These are phyloP conservation scores for Akanthomyces muscarius DNA, from an alignment of 2,329 filamentous ascomycete species.

Conservation along the genomic window DNA sequence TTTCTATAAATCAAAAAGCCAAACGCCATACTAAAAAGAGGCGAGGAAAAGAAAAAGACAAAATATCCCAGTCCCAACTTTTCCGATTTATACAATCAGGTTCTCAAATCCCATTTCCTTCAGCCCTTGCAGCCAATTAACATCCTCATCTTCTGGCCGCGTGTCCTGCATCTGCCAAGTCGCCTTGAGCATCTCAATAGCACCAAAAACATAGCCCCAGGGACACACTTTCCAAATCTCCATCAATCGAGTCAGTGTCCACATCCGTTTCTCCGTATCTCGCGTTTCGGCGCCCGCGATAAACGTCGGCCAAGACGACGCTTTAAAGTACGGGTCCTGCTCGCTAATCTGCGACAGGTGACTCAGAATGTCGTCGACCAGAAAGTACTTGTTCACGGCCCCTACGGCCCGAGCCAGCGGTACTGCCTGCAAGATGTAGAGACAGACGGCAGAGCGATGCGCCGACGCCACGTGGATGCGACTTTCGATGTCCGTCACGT, in stretches of 20 bases:
- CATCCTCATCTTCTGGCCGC: conserved; percentile 19
- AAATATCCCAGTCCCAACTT: background rate
- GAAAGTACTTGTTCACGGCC: conserved; percentile 38
- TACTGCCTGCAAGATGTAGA: conserved; percentile 44
- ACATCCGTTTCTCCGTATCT: conserved; percentile 42
- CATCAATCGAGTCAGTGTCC: conserved; percentile 47
- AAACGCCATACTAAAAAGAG: background rate
- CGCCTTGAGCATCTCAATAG: conserved; percentile 45
- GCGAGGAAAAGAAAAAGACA: background rate
- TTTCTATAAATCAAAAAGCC: background rate
- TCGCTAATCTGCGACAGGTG: conserved; percentile 47
- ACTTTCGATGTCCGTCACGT: conserved; percentile 38
- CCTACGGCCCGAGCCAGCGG: conserved; percentile 35
- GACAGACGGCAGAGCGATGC: conserved; percentile 43
- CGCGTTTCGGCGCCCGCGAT: conserved; percentile 53
- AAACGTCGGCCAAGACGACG: conserved; percentile 57
- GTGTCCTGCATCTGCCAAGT: conserved; percentile 44
- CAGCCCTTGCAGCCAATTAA: conserved; percentile 42
- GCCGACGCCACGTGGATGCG: conserved; percentile 43
- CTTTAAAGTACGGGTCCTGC: conserved; percentile 52
- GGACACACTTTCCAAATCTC: conserved; percentile 43
- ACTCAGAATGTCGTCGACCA: conserved; percentile 48
- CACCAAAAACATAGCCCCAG: conserved; percentile 49
- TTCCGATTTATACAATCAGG: conserved; percentile 39
- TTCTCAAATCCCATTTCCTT: conserved; percentile 42